These are phyloP conservation scores for Trypanosoma vivax DNA, from an alignment of 208 protist species.

Conservation along the genomic window DNA sequence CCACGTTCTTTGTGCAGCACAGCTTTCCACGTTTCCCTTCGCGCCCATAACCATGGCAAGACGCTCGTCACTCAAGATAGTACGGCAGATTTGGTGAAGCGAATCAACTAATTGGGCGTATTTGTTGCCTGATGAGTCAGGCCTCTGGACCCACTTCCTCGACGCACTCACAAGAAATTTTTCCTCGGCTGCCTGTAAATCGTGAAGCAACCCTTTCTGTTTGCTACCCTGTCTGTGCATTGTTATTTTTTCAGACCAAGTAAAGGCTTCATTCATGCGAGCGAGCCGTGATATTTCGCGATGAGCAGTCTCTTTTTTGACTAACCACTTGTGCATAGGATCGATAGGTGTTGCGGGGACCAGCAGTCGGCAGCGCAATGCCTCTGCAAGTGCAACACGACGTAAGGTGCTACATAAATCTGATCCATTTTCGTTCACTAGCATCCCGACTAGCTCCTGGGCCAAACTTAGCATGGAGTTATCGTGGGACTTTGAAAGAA, in stretches of 20 bases:
- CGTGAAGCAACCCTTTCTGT: conserved; percentile 28
- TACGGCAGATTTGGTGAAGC: conserved; percentile 59
- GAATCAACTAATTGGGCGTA: conserved; percentile 65
- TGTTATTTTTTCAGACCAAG: conserved; percentile 44
- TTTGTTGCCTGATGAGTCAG: conserved; percentile 52
- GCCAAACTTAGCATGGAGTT: conserved; percentile 15
- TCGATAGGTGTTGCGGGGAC: conserved; percentile 74
- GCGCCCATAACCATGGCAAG: conserved; percentile 27
- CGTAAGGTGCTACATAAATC: conserved; percentile 22
- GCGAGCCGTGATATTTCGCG: conserved; percentile 40
- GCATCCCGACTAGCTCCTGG: conserved; percentile 13
- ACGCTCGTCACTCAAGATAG: conserved; percentile 61
- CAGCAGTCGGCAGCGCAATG: conserved; percentile 75
- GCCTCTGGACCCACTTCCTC: conserved; percentile 37
- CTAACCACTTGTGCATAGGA: conserved; percentile 60
- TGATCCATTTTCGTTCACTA: conserved; percentile 6
- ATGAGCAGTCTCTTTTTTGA: conserved; percentile 30
- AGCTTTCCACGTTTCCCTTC: neutral
- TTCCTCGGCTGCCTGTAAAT: conserved; percentile 34
- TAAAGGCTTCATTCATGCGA: conserved; percentile 52
- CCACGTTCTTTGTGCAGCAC: conserved; percentile 39
- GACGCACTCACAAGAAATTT: conserved; percentile 22
- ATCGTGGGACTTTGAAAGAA: neutral
- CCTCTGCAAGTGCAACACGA: conserved; percentile 46
- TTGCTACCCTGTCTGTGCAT: conserved; percentile 34